These are phyloP conservation scores for Camelina laxa DNA, from an alignment of 345 rosid genomes.

Conservation along the genomic window DNA sequence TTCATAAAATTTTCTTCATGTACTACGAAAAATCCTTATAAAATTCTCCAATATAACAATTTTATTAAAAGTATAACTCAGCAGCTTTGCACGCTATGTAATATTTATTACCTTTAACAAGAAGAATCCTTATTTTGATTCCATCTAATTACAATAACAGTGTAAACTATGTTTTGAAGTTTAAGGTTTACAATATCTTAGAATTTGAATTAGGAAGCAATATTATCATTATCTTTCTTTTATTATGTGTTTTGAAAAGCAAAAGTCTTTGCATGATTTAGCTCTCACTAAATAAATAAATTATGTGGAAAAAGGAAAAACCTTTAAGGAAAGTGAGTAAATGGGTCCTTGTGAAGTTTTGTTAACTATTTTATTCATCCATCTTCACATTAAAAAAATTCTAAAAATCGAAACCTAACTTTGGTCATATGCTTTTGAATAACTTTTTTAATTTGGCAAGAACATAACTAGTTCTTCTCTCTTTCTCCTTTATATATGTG, in stretches of 20 bases:
- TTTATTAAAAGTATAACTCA: conserved; percentile 11
- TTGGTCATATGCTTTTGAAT: conserved; percentile 32
- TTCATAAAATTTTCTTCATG: background rate
- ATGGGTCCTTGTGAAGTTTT: conserved; percentile 13
- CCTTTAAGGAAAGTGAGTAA: conserved; percentile 42
- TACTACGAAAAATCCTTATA: conserved; percentile 2
- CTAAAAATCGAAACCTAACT: conserved; percentile 20
- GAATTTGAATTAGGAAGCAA: background rate
- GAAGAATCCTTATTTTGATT: conserved; percentile 10
- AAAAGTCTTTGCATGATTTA: conserved; percentile 21
- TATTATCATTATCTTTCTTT: background rate
- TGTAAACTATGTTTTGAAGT: background rate
- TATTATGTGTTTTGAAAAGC: background rate
- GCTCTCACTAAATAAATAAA: background rate
- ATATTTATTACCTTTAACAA: conserved; percentile 11
- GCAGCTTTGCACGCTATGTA: conserved; percentile 25
- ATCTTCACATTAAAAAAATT: conserved; percentile 1
- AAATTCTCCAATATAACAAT: conserved; percentile 16
- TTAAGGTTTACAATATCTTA: background rate
- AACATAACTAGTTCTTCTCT: conserved; percentile 18
- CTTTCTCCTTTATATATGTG: conserved; percentile 37
- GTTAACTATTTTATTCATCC: conserved; percentile 12
- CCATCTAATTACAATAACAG: background rate
- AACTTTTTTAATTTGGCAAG: conserved; percentile 25
- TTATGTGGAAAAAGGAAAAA: background rate